Conservation (phyloP, 306 rosid genomes). For the Trifolium fragiferum region DNA sequence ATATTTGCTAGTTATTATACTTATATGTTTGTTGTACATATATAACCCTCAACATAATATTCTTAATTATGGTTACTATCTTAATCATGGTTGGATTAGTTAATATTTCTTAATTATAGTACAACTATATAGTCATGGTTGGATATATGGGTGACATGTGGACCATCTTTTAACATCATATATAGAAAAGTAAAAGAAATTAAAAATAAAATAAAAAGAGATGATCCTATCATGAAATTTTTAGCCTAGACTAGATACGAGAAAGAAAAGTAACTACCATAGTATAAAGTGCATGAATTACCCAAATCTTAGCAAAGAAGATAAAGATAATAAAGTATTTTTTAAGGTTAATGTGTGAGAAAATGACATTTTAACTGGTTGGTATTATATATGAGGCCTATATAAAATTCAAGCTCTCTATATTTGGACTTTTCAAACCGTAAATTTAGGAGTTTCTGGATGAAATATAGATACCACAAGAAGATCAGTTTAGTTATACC, state of each 20-base stretch:
- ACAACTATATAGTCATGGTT: conserved; percentile 34
- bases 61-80: conserved; percentile 5
- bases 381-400: conserved; percentile 7
- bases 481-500: not conserved
- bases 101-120: not conserved
- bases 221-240: not conserved
- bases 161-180: conserved; percentile 6
- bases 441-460: conserved; percentile 47
- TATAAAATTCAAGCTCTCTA: conserved; percentile 2
- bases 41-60: not conserved
- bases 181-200: not conserved
- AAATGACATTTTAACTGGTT: conserved; percentile 13
- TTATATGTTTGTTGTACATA: not conserved
- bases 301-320: conserved; percentile 5
- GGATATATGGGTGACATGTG: conserved; percentile 24
- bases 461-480: conserved; percentile 19
- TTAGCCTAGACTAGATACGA: not conserved
- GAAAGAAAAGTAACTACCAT: not conserved
- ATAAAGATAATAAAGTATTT: not conserved
- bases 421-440: conserved; percentile 46
- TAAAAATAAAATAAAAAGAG: not conserved
- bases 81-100: conserved; percentile 26
- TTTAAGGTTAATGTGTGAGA: not conserved
- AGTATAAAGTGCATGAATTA: not conserved
- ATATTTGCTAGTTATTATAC: not conserved